These are phyloP conservation scores for Chlamydomonas sp. DNA, from an alignment of 139 green algal genomes.

Conservation along the genomic window DNA sequence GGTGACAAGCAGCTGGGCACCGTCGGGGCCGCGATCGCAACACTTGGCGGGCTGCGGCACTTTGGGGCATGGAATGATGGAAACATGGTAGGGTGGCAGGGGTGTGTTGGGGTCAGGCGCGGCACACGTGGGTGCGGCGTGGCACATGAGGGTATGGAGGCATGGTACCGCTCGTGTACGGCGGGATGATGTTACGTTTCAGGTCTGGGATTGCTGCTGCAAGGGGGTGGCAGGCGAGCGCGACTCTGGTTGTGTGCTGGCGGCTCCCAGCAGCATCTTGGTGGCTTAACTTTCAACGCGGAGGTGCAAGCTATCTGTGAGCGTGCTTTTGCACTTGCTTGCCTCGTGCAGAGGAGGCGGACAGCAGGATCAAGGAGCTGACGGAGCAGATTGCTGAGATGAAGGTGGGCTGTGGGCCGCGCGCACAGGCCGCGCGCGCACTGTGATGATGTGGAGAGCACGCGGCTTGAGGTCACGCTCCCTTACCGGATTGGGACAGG, in stretches of 20 bases:
- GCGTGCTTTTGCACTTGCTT: neutral
- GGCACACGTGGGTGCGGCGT: too few relatives aligned
- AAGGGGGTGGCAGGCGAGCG: too few relatives aligned
- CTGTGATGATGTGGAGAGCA: too few relatives aligned
- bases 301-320: neutral
- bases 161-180: neutral
- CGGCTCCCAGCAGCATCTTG: neutral
- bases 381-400: neutral
- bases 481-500: neutral
- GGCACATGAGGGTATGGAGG: too few relatives aligned
- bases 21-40: neutral
- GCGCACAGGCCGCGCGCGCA: too few relatives aligned
- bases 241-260: too few relatives aligned
- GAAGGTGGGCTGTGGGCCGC: neutral
- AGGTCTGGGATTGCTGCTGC: too few relatives aligned
- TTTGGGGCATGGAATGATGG: neutral
- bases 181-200: neutral
- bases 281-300: neutral
- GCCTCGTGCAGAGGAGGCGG: neutral
- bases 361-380: neutral
- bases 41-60: neutral
- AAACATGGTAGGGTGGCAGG: too few relatives aligned
- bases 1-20: neutral
- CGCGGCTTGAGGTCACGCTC: too few relatives aligned
- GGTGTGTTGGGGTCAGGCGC: too few relatives aligned